These are phyloP conservation scores for Emericellopsis cladophorae DNA, from an alignment of 2,329 filamentous ascomycete species.

Conservation along the genomic window DNA sequence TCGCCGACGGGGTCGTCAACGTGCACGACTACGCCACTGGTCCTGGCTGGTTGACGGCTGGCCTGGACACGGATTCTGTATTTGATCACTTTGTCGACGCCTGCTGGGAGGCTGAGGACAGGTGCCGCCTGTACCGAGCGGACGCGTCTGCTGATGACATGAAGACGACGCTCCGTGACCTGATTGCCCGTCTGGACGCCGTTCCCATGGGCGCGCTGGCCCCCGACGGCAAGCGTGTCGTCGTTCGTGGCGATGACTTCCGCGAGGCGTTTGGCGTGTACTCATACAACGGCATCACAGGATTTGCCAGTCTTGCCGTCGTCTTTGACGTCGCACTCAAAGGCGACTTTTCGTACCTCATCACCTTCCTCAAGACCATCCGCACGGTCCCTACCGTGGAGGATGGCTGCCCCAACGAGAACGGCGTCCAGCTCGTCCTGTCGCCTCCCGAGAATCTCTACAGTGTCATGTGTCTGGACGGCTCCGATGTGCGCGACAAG, in stretches of 20 bases:
- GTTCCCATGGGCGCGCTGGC: constrained; percentile 20
- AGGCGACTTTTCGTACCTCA: neutral
- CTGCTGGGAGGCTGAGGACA: constrained; percentile 17
- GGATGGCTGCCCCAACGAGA: constrained; percentile 7
- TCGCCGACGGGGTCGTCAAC: constrained; percentile 25
- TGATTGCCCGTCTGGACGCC: neutral
- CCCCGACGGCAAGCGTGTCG: constrained; percentile 8
- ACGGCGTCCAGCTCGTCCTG: neutral
- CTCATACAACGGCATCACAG: constrained; percentile 1
- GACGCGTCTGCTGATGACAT: constrained; percentile 7
- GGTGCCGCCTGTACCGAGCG: constrained; percentile 15
- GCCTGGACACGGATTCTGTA: constrained; percentile 22
- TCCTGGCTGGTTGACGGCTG: constrained; percentile 19
- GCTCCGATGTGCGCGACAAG: constrained; percentile 9
- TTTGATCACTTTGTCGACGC: constrained; percentile 18
- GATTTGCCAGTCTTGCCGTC: neutral
- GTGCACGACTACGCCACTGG: constrained; percentile 20
- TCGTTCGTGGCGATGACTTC: constrained; percentile 19
- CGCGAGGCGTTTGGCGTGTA: constrained; percentile 9
- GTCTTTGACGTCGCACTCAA: constrained; percentile 7
- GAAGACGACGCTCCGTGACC: constrained; percentile 6
- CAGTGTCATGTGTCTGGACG: constrained; percentile 22
- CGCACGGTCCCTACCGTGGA: neutral
- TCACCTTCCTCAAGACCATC: constrained; percentile 16
- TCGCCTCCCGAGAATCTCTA: neutral